A percentile compares a stretch with the other conserved stretches of the same genome.
These are phyloP conservation scores for Cercospora sp. DNA, from an alignment of 2,329 filamentous ascomycete genomes.

Conservation along the genomic window DNA sequence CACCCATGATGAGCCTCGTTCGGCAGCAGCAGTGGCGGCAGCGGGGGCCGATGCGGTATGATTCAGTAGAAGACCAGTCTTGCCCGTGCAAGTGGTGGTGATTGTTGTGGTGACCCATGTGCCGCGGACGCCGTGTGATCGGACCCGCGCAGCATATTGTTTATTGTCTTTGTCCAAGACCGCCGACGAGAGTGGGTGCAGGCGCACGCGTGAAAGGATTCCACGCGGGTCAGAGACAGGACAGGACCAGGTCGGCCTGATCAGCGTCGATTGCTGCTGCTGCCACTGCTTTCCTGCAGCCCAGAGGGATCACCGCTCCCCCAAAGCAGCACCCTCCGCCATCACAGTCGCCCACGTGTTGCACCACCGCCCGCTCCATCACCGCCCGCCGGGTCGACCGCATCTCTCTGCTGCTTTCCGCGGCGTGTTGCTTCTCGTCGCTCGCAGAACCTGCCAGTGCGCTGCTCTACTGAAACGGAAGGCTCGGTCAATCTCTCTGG, in stretches of 20 bases:
- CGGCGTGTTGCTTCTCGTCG: background rate
- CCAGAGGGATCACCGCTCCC: background rate
- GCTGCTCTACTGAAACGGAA: constrained; percentile 2
- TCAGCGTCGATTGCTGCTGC: background rate
- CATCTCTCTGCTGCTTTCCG: background rate
- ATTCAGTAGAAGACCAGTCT: background rate
- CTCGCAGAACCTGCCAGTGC: background rate
- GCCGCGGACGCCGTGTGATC: background rate
- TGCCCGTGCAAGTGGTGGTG: background rate
- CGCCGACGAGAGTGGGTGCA: background rate
- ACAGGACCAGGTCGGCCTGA: background rate
- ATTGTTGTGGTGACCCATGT: background rate
- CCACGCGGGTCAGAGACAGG: background rate
- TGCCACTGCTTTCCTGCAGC: background rate
- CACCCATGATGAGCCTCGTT: background rate
- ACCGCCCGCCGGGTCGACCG: background rate
- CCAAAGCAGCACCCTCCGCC: background rate
- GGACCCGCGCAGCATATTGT: background rate
- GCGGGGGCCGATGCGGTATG: background rate
- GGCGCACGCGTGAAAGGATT: background rate
- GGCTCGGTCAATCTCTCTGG: constrained; percentile 10
- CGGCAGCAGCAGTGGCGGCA: background rate
- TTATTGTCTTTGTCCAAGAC: background rate
- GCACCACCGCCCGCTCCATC: background rate
- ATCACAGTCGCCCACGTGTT: background rate